These are phyloP conservation scores for Hyaloscypha finlandica DNA, from an alignment of 495 filamentous ascomycete species.

Conservation along the genomic window DNA sequence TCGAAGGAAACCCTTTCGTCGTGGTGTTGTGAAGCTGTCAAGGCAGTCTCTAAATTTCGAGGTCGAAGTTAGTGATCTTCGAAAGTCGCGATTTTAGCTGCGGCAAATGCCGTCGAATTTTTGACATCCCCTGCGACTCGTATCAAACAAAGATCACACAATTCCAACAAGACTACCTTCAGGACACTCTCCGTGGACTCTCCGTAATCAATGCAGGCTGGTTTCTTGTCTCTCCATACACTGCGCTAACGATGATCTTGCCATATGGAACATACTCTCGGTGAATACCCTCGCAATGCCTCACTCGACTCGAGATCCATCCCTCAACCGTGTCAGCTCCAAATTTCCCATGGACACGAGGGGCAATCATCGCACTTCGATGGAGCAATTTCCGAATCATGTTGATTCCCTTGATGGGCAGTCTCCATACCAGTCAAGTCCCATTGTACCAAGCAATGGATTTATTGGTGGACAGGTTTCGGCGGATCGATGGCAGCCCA, in stretches of 20 bases:
- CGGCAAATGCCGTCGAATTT: slow-evolving; percentile 8
- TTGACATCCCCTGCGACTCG: slow-evolving; percentile 1
- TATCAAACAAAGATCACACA: slow-evolving; percentile 9
- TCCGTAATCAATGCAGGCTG: background rate
- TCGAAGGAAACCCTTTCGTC: background rate
- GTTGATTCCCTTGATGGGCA: slow-evolving; percentile 36
- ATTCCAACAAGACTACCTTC: background rate
- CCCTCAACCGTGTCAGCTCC: slow-evolving; percentile 23
- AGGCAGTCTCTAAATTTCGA: slow-evolving; percentile 3
- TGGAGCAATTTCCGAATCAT: slow-evolving; percentile 57
- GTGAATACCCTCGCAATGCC: slow-evolving; percentile 35
- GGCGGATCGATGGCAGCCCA: slow-evolving; percentile 53
- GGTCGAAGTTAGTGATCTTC: slow-evolving; percentile 4
- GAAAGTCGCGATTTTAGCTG: slow-evolving; percentile 14
- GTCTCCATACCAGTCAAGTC: slow-evolving; percentile 29
- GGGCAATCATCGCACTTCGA: slow-evolving; percentile 37
- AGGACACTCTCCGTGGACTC: background rate
- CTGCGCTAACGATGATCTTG: slow-evolving; percentile 11
- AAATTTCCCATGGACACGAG: slow-evolving; percentile 36
- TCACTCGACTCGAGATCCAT: slow-evolving; percentile 38
- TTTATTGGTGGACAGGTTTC: slow-evolving; percentile 38
- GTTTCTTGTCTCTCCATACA: background rate
- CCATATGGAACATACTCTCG: slow-evolving; percentile 10
- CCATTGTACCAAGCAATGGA: slow-evolving; percentile 34
- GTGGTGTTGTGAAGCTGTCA: background rate